Percentiles rank a stretch among this genome's conserved stretches.
These are phyloP conservation scores for Furcasterigmium sp. DNA, from an alignment of 2,329 filamentous ascomycete species.

Conservation along the genomic window DNA sequence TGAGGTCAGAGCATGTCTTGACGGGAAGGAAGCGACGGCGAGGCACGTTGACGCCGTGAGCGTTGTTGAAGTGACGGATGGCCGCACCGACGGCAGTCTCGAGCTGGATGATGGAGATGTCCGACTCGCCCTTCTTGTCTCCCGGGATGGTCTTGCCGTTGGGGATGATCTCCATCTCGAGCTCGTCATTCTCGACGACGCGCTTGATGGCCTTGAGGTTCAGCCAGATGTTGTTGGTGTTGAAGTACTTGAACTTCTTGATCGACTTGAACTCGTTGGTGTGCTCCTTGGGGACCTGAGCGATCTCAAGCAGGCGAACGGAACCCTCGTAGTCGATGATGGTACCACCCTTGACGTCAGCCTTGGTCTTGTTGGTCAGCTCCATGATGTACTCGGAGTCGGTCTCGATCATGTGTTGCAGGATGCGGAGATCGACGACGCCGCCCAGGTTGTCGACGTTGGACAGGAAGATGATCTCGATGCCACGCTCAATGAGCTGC, in stretches of 20 bases:
- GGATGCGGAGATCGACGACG: constrained; percentile 94
- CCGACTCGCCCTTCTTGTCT: constrained; percentile 99
- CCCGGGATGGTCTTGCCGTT: constrained; percentile 98
- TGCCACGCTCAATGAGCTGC: constrained; percentile 88
- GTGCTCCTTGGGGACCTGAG: constrained; percentile 99
- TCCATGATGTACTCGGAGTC: constrained; percentile 99
- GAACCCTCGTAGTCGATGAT: constrained; percentile 99
- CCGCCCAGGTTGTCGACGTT: constrained; percentile 98
- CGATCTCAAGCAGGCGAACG: constrained; percentile 94
- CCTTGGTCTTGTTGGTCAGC: constrained; percentile 99
- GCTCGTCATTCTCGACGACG: constrained; percentile 95
- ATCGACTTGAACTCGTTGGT: constrained; percentile 99
- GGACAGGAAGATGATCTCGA: constrained; percentile 97
- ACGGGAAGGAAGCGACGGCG: constrained; percentile 97
- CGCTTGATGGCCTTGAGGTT: constrained; percentile 97
- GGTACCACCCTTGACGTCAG: constrained; percentile 99
- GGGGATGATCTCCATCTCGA: constrained; percentile 99
- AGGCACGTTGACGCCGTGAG: constrained; percentile 97
- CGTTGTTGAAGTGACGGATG: constrained; percentile 98
- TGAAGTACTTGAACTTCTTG: constrained; percentile 99
- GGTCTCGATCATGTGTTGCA: constrained; percentile 99
- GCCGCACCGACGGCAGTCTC: constrained; percentile 98
- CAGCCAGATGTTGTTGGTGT: constrained; percentile 99
- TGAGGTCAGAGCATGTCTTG: constrained; percentile 99
- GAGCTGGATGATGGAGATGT: constrained; percentile 94